Base-by-base conservation (phyloP, 805 yeast species). In the Lipomyces sp. region DNA sequence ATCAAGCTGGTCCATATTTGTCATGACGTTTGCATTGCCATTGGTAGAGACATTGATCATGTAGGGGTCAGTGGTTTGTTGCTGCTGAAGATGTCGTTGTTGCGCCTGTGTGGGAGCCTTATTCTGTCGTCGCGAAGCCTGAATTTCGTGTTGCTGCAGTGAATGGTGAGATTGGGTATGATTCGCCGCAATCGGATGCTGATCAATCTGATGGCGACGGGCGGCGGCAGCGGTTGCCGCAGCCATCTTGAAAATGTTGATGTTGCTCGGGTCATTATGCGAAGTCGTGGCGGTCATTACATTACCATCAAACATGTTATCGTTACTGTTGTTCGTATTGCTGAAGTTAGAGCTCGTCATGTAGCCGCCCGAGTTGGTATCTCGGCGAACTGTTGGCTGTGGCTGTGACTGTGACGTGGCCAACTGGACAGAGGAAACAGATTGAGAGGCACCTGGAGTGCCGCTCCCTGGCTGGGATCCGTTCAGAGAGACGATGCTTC, bases 31-130 rank as follows among this genome's bases (percentile, higher is more conserved):
- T 13, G 59, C 29, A 30, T 48, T 42, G 53, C 42, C 53, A 42
- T 24, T 53, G 37, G 59, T 57, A 34, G 53, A 37, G 8, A 58
- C 63, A 42, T n/a, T 53, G 6, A 64, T 39, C 59, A 62, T 42
- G 30, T 65, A 65, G 4, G 68, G 68, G n/a, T 51, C 55, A 4
- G 59, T 33, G 4, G 60, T 63, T 7, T 62, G 69, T 33, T 65
- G 69, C 29, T 58, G 65, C n/a, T 65, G 69, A 8, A 65, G 2
- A 55, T 62, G 66, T 10, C 53, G 64, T 53, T 62, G 69, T 54
- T 62, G 68, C 34, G 60, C 59, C 15, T 55, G 64, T 4, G 63
- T 42, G 13, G 65, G 65, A 18, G 68, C 68, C 18, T 65, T 65
- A 50, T 62, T 62, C 39, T 58, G 68, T 15, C 68, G 62, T 18